Percentiles rank a stretch among this genome's conserved stretches.
phyloP scores from a whole-genome alignment of 2,329 filamentous ascomycete species.

The Davidsoniella neocaledoniae region DNA sequence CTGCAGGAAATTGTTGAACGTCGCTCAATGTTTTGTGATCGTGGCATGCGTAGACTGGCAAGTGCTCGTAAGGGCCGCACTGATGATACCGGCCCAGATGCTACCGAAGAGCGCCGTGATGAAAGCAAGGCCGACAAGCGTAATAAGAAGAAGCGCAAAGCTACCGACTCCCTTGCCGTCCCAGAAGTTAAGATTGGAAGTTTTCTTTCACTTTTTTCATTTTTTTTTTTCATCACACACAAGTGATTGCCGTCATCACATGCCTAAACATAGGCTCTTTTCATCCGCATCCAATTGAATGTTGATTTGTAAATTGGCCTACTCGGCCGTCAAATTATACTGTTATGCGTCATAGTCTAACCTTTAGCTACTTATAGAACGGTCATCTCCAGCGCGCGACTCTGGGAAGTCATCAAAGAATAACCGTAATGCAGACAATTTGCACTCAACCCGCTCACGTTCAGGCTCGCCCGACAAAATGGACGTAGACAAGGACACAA shows the following conservation, averaged over 20 bases:
- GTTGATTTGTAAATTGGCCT: no score
- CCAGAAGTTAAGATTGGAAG: constrained; percentile 29
- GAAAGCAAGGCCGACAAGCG: constrained; percentile 33
- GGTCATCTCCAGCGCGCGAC: constrained; percentile 37
- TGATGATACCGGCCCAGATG: constrained; percentile 30
- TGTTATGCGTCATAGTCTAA: neutral
- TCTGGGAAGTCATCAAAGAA: constrained; percentile 24
- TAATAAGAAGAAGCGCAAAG: constrained; percentile 70
- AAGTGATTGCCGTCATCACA: no score
- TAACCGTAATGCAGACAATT: constrained; percentile 38
- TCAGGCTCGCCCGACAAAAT: constrained; percentile 34
- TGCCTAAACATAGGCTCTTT: neutral
- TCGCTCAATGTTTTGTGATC: constrained; percentile 51
- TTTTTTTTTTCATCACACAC: neutral
- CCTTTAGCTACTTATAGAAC: constrained; percentile 22
- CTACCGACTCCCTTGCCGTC: constrained; percentile 38
- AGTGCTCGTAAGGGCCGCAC: constrained; percentile 45
- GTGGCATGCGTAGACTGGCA: constrained; percentile 54
- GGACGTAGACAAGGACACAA: constrained; percentile 40
- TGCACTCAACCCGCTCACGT: constrained; percentile 37
- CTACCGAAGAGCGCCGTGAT: constrained; percentile 30
- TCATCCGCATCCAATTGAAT: neutral
- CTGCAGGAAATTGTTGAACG: constrained; percentile 51
- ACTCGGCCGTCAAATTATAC: no score
- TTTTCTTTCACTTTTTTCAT: constrained; percentile 12